A percentile compares a stretch with the other conserved stretches of the same genome.
Evolutionary conservation across 2,329 filamentous ascomycete species (phyloP).

Genomic region (Dactylella cylindrospora): DNA sequence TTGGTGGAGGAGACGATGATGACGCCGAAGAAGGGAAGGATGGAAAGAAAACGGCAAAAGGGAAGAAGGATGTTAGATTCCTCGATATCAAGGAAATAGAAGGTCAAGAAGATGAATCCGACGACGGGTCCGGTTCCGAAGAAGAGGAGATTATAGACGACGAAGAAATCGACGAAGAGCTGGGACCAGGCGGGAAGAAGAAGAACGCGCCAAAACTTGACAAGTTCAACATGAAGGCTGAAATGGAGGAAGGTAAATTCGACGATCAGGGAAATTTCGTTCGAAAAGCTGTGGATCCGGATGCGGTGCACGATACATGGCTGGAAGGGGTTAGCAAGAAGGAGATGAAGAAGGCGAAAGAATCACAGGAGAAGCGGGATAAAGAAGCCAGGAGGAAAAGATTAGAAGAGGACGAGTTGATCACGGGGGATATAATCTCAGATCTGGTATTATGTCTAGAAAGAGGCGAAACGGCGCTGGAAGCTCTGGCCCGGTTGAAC

Average conservation of each 20-base stretch:
- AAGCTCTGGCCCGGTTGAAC: constrained; percentile 79
- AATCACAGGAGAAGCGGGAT: constrained; percentile 82
- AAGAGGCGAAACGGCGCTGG: constrained; percentile 79
- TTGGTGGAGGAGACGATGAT: constrained; percentile 55
- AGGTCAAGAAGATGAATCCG: constrained; percentile 67
- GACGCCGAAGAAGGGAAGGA: constrained; percentile 60
- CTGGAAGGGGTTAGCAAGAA: constrained; percentile 89
- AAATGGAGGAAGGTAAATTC: constrained; percentile 90
- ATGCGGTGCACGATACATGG: constrained; percentile 90
- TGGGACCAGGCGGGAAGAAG: constrained; percentile 87
- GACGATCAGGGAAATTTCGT: constrained; percentile 91
- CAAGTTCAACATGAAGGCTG: constrained; percentile 88
- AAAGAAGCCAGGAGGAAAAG: constrained; percentile 71
- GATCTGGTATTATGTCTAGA: constrained; percentile 73
- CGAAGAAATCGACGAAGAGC: constrained; percentile 80
- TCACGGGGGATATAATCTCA: constrained; percentile 72
- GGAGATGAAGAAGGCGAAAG: constrained; percentile 83
- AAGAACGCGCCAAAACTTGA: constrained; percentile 91
- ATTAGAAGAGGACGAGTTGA: constrained; percentile 70
- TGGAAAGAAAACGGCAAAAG: constrained; percentile 2
- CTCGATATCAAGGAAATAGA: constrained; percentile 68
- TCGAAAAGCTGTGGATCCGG: constrained; percentile 81
- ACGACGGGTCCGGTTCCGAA: constrained; percentile 60
- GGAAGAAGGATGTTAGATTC: constrained; percentile 63
- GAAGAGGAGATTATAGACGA: constrained; percentile 66